Percentiles rank a stretch among this genome's conserved stretches.
Evolutionary conservation across 2,329 filamentous ascomycete genomes (phyloP).

Genomic region (Fusarium virguliforme): DNA sequence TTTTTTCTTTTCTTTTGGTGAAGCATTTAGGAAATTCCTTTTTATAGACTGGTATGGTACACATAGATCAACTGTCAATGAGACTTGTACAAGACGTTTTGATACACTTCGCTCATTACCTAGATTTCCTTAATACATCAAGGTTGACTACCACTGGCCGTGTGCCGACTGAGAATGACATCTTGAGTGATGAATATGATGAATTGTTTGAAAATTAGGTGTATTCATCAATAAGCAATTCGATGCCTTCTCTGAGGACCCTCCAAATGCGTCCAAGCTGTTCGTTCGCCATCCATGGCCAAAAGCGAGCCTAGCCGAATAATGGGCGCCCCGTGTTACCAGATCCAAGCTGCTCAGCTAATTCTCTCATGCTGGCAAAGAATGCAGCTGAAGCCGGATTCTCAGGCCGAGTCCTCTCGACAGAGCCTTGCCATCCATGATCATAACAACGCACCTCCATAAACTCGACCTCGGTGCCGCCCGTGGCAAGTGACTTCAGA

Average conservation of each 20-base stretch:
- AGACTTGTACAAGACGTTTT: constrained; percentile 7
- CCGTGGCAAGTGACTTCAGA: background rate
- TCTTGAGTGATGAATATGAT: background rate
- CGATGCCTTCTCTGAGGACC: background rate
- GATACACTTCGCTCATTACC: constrained; percentile 11
- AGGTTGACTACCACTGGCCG: constrained; percentile 11
- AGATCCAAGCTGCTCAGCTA: background rate
- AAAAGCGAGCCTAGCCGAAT: background rate
- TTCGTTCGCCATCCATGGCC: too few relatives aligned
- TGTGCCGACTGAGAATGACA: constrained; percentile 3
- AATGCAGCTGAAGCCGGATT: background rate
- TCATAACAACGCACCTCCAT: constrained; percentile 19
- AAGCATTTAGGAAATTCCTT: constrained; percentile 7
- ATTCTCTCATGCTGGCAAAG: background rate
- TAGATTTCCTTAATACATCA: constrained; percentile 23
- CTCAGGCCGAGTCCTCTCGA: constrained; percentile 17
- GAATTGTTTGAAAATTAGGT: background rate
- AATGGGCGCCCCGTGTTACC: background rate
- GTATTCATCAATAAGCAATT: background rate
- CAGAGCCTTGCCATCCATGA: constrained; percentile 35
- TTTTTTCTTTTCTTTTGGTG: constrained; percentile 26
- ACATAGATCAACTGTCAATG: constrained; percentile 16
- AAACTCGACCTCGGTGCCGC: constrained; percentile 21
- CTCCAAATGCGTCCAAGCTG: too few relatives aligned
- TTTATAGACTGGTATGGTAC: constrained; percentile 5